phyloP scores from a whole-genome alignment of 1,284 basidiomycete species.

The Quambalaria eucalypti region DNA sequence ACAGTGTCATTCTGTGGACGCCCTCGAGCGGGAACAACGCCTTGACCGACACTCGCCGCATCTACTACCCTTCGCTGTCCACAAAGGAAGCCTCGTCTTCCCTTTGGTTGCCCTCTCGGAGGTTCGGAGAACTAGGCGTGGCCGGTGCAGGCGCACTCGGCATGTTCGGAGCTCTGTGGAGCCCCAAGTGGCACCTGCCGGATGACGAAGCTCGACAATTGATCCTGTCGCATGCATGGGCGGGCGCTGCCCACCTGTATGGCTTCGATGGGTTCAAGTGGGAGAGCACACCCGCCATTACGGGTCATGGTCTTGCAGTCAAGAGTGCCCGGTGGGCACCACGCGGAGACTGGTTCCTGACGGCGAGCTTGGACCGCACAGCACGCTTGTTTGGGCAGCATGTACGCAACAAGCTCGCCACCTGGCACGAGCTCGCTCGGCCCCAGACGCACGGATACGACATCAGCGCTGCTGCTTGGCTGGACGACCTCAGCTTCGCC shows the following conservation, averaged over 20 bases:
- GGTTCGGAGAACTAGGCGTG: constrained; percentile 43
- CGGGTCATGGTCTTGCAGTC: constrained; percentile 34
- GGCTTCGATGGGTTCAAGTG: constrained; percentile 3
- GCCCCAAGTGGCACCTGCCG: constrained; percentile 5
- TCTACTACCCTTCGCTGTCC: constrained; percentile 4
- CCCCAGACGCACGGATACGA: constrained; percentile 46
- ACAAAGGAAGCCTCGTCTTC: constrained; percentile 18
- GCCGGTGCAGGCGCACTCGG: constrained; percentile 27
- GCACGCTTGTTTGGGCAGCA: constrained; percentile 26
- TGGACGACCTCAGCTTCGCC: constrained; percentile 36
- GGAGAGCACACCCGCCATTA: constrained; percentile 13
- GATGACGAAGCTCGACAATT: constrained; percentile 4
- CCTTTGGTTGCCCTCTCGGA: constrained; percentile 39
- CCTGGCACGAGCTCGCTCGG: constrained; percentile 44
- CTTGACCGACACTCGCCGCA: constrained; percentile 22
- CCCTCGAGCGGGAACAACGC: constrained; percentile 36
- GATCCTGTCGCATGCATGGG: constrained; percentile 37
- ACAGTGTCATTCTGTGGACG: constrained; percentile 42
- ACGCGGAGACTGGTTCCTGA: constrained; percentile 33
- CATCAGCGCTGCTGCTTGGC: constrained; percentile 31
- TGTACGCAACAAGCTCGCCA: neutral
- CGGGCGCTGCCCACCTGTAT: constrained; percentile 40
- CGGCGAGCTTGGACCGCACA: constrained; percentile 35
- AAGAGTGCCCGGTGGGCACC: constrained; percentile 37
- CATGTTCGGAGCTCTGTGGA: constrained; percentile 40